Base-by-base conservation (phyloP, 2,329 filamentous ascomycete species). In the Calonectria henricotiae region DNA sequence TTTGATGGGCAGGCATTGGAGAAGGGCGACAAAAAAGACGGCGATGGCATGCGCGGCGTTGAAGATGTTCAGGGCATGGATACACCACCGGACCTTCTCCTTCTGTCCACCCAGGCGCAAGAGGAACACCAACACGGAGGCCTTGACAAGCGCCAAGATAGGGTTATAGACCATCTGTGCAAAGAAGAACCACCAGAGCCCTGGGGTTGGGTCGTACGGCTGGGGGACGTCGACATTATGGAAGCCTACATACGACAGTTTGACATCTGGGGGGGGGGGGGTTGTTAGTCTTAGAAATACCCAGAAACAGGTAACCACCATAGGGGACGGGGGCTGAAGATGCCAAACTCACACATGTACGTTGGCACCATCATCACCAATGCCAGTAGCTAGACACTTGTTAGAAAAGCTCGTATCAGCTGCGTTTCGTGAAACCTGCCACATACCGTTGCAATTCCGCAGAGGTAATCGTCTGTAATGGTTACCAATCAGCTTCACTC, bases 151-250 rank as follows among this genome's bases (percentile, higher is more conserved):
- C 25, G 83, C 82, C 2, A 86, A 75, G 46, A 86, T 82, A 0
- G 84, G 84, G 65, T 85, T 86, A 78, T 86, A 86, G 3, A 83
- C 74, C 20, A 84, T 74, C 61, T 85, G 80, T 54, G 81, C 81
- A 20, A 82, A 71, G 63, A 81, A 85, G 75, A 81, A 81, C 79
- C 79, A 83, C 73, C 69, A 71, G 1, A 71, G 63, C 4, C 55
- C 62, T 12, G 71, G 44, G 12, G 58, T 37, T 13, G 65, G 25
- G 30, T 69, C 62, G 41, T 69, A 69, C 13, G 43, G 27, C 17
- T 39, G n/a, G 1, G 71, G 71, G 13, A 69, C 63, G 5, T 71
- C 58, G 44, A 32, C n/a, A 27, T 67, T 25, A 41, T 71, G 69
- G 30, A 62, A 73, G 1, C 71, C 71, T 4, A 64, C 65, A 35